Evolutionary conservation across 352 stramenopile species (phyloP), one percentile per base, ranked within the genome.

Genomic region (Globisporangium lucens): DNA sequence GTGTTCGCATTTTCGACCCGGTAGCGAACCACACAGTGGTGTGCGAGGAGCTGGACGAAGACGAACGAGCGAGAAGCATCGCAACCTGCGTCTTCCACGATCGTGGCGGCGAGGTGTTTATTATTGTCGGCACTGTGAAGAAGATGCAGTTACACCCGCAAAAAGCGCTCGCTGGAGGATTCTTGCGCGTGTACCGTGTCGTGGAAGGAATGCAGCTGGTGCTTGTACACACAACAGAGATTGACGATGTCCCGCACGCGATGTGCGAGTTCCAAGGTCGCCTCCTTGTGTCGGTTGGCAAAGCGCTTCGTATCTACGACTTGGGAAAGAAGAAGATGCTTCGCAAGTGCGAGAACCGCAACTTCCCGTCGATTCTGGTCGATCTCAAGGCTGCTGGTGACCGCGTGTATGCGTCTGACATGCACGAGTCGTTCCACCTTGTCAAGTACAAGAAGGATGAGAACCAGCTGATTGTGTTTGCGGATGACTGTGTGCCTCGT

Each of bases 301-400:
- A 88, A 49, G 91, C 83, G 29, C 78, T 99, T 0, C 90, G 97
- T 33, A 94, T 99, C n/a, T 99, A 99, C 80, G 98, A 99, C 70
- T 81, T 99, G 55, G 98, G 98, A 63, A 99, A 99, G 84, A 98
- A 98, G 53, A 99, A 99, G 72, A 87, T 99, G 72, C 77, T 99
- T 35, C 95, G 97, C 74, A 99, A 99, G 85, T 99, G 97, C 69
- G 97, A 99, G 80, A 97, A 97, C 68, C 93, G 91, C 67, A 93
- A 91, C 35, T 97, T 98, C 68, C 91, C 93, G 35, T 95, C 92
- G 0, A 89, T 96, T 71, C 76, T 99, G n/a, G 92, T 98, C 53
- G 95, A 93, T 13, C 73, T 99, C 17, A 98, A 98, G 77, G 87
- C 94, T 43, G 82, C 91, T 17, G 97, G 97, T 2, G 96, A 99